Evolutionary conservation across 2,329 filamentous ascomycete genomes (phyloP), one percentile per base, ranked within the genome.

Genomic region (Parascedosporium putredinis): DNA sequence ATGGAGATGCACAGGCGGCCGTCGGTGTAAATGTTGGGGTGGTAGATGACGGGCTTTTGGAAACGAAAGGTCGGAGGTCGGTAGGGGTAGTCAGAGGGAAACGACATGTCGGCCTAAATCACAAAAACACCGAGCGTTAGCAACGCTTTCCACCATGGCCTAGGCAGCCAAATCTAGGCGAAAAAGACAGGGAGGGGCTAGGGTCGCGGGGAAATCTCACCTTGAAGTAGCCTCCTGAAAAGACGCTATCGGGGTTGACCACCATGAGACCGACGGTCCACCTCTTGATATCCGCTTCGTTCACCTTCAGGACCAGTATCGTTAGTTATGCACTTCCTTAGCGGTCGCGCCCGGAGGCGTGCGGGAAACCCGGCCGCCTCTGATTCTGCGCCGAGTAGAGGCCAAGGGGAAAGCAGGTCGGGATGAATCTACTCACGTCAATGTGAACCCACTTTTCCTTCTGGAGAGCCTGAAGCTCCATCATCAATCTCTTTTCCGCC

Each of bases 1-100:
- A 98, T 98, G 43, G 90, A 96, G 64, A 98, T 97, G 72, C 93
- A 97, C 42, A 97, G 78, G 57, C 84, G 84, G 59, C 91, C 91
- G 64, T 96, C 87, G 5, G 81, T 70, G 69, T 97, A 97, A 60
- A 98, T 83, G 65, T 98, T 98, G 3, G 91, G 91, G 65, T 98
- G 91, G 69, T 81, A 88, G 54, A 97, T 83, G 14, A 86, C 81
- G 29, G 76, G 77, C 20, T 72, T 69, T 16, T 81, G 64, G 69
- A 98, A 97, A 55, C 84, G 83, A 73, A 98, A 97, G 50, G 84
- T 85, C 23, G 91, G 91, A 24, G 91, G 91, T 38, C 79, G 76
- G 70, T 87, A 95, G 0, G 93, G 93, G 66, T 97, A 98, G 59
- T 95, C 90, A 59, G 75, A 72, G 8, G 86, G 83, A 60, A 98